These are phyloP conservation scores for Boletus sp. DNA, from an alignment of 768 basidiomycete species.

Conservation along the genomic window DNA sequence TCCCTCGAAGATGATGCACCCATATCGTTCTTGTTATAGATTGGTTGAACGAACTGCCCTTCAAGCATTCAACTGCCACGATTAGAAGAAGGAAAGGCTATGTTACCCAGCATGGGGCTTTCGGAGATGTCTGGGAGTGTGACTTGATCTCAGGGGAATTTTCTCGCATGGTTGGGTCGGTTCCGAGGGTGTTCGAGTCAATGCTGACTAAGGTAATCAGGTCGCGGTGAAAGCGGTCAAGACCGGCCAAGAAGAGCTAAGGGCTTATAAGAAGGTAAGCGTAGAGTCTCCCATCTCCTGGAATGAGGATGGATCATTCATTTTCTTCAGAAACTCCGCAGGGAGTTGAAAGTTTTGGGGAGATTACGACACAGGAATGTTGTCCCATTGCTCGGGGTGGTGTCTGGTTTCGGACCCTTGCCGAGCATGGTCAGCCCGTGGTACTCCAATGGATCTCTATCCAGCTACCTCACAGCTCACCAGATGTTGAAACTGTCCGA, in stretches of 20 bases:
- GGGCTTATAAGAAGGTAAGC: conserved; percentile 13
- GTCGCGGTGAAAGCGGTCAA: conserved; percentile 24
- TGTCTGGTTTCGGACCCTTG: conserved; percentile 30
- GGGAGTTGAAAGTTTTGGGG: conserved; percentile 27
- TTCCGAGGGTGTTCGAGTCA: not conserved
- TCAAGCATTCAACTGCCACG: not conserved
- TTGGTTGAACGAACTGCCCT: conserved; percentile 1
- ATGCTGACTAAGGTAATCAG: conserved; percentile 2
- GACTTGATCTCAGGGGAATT: conserved; percentile 7
- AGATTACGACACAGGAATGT: conserved; percentile 25
- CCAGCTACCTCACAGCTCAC: conserved; percentile 16
- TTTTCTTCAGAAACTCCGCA: conserved; percentile 23
- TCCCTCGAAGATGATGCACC: not conserved
- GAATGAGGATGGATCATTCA: not conserved
- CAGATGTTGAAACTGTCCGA: not conserved
- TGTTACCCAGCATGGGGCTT: conserved; percentile 11
- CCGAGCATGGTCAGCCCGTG: conserved; percentile 35
- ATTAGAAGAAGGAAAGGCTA: conserved; percentile 5
- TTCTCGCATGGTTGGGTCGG: conserved; percentile 5
- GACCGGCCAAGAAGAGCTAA: not conserved
- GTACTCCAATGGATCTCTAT: conserved; percentile 28
- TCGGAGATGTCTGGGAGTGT: conserved; percentile 26
- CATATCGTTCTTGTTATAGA: not conserved
- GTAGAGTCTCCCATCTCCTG: not conserved
- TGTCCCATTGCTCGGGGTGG: conserved; percentile 30